Base-by-base conservation (phyloP, 2,329 filamentous ascomycete species). In the Pseudofabraea citricarpa region DNA sequence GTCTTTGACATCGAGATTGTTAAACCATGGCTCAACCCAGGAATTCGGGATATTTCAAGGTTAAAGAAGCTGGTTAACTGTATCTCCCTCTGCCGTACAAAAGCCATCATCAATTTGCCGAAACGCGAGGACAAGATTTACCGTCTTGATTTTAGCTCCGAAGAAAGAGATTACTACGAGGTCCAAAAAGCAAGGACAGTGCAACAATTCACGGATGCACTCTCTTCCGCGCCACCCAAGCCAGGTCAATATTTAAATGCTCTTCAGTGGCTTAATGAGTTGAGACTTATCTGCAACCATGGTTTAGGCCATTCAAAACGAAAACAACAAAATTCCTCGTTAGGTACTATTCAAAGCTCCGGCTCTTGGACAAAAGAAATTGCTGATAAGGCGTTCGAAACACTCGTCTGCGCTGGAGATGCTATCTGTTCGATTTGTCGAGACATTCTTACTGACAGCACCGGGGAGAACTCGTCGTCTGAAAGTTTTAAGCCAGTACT, bases 231-330 rank as follows among this genome's bases (percentile, higher is more conserved):
- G 0, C 33, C 40, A 0, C 35, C 45, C 1, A 46, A 46, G 5
- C 18, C 51, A 0, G 50, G 50, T 0, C 46, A 56, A 1, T 72
- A 64, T 36, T 56, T 66, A 8, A 73, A 70, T 33, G 64, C 67
- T 1, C 47, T 75, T 1, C 65, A 71, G 44, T 60, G 64, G 32
- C 71, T 76, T 22, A 67, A 75, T 21, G 56, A 60, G 0, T 52
- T 75, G 43, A 57, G 72, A 1, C 55, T 72, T 13, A 55, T 74
- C 3, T 75, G 73, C 26, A 68, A 74, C 35, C 52, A 74, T 1
- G 72, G 73, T 0, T 40, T 69, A 0, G 52, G 61, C n/a, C 72
- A 71, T 21, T 53, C 57, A 3, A 41, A 43, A 4, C 54, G 64
- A n/a, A 57, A 66, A 8, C 51, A 55, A 9, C 46, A 45, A 24